Evolutionary conservation across 208 protist species (phyloP).

Genomic region (Willaertia magna): DNA sequence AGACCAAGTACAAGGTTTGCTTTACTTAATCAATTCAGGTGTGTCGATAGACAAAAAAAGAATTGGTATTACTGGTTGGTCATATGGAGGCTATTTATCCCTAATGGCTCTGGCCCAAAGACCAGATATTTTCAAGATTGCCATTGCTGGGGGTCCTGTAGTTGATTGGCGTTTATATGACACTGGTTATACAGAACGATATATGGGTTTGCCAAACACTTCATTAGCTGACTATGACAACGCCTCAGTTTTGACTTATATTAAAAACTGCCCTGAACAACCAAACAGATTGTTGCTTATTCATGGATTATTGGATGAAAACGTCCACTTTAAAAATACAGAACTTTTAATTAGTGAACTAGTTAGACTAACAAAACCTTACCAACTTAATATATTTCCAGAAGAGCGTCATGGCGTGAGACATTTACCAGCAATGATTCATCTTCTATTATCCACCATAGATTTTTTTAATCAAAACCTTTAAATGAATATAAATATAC

Average conservation of each 20-base stretch:
- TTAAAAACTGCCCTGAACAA: constrained; percentile 56
- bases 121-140: background rate
- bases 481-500: too few relatives aligned
- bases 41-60: background rate
- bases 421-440: too few relatives aligned
- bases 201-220: background rate
- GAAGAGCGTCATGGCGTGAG: constrained; percentile 55
- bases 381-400: constrained; percentile 59
- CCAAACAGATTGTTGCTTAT: constrained; percentile 68
- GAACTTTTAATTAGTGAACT: constrained; percentile 53
- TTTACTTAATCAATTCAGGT: background rate
- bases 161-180: constrained; percentile 19
- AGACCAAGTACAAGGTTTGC: background rate
- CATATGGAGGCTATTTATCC: constrained; percentile 10
- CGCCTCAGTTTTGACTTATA: constrained; percentile 32
- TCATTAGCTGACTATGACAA: too few relatives aligned
- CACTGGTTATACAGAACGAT: constrained; percentile 15
- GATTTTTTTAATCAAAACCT: too few relatives aligned
- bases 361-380: constrained; percentile 60
- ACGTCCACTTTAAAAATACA: constrained; percentile 74
- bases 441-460: too few relatives aligned
- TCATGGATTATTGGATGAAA: constrained; percentile 77
- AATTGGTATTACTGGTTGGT: constrained; percentile 14
- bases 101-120: background rate
- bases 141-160: background rate